These are phyloP conservation scores for Metschnikowia matae DNA, from an alignment of 805 yeast genomes.

Conservation along the genomic window DNA sequence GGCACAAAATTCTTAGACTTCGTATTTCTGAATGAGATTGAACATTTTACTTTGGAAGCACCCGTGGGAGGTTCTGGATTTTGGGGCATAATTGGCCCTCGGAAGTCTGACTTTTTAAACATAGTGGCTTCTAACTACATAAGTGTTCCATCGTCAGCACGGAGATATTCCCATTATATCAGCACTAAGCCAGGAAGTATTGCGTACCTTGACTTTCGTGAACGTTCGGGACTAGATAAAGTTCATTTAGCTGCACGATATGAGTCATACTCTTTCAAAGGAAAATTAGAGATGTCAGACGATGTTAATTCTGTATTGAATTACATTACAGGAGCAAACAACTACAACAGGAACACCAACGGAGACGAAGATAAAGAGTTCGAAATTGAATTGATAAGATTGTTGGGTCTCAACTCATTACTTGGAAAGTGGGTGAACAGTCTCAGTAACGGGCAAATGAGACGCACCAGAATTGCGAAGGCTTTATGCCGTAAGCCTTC, in stretches of 20 bases:
- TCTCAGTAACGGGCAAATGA: constrained; percentile 87
- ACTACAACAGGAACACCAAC: constrained; percentile 39
- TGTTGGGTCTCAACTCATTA: constrained; percentile 53
- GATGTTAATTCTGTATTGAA: constrained; percentile 61
- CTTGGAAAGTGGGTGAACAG: constrained; percentile 78
- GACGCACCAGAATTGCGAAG: constrained; percentile 84
- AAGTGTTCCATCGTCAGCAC: constrained; percentile 48
- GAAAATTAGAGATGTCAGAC: constrained; percentile 50
- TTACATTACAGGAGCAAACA: constrained; percentile 55
- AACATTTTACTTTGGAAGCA: constrained; percentile 20
- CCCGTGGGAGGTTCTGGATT: constrained; percentile 16
- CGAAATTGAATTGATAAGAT: constrained; percentile 42
- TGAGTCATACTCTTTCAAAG: constrained; percentile 69
- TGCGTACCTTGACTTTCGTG: constrained; percentile 33
- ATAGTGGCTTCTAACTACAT: constrained; percentile 53
- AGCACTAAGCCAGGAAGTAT: constrained; percentile 27
- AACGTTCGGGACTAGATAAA: constrained; percentile 33
- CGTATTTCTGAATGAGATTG: constrained; percentile 26
- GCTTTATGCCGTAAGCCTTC: constrained; percentile 63
- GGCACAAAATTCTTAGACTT: background rate
- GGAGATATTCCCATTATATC: constrained; percentile 49
- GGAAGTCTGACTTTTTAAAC: constrained; percentile 51
- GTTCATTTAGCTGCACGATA: constrained; percentile 87
- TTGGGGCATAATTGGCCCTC: constrained; percentile 38
- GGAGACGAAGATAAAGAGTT: constrained; percentile 28